Base-by-base conservation (phyloP, 1,284 basidiomycete genomes). In the Tylopilus sp. region DNA sequence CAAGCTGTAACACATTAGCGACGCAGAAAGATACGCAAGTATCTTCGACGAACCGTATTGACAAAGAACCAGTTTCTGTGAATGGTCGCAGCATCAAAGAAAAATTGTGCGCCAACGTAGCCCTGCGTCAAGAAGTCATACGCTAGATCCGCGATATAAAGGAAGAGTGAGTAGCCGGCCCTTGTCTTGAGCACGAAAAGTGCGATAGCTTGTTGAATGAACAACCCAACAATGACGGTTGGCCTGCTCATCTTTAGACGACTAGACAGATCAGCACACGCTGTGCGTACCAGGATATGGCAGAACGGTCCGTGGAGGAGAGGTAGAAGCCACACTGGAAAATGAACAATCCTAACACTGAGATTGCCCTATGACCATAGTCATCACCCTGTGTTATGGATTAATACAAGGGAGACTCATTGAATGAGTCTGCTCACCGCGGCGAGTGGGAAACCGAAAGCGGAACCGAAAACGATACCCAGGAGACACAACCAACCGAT, bases 161-260 rank as follows among this genome's bases (percentile, higher is more conserved):
- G 78, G 76, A 92, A 92, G 49, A 92, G 77, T 35, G 77, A 78
- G 70, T 85, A 91, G 30, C 91, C 91, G 39, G 89, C 89, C 44
- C 71, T 72, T 15, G 82, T 80, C 71, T 91, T 91, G 59, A 94
- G 77, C 36, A 93, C 91, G 64, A 94, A 91, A 48, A 94, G 76
- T 2, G 90, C 91, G 49, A 93, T 80, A 14, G 74, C 80, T 70
- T 93, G 90, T 63, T 94, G 91, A 44, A 85, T 63, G 69, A 91
- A 83, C n/a, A 93, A 73, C 14, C 91, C 91, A 41, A 91, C 83
- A 52, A 92, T 82, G 57, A 92, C 80, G 10, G 89, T 91, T 17
- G 82, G 83, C 87, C 85, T 87, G 43, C 35, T 17, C 60, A 40
- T 17, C 34, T 20, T 59, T 8, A 62, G 55, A 50, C 17, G 17